Evolutionary conservation across 306 rosid species (phyloP).

Genomic region (Cercis canadensis): DNA sequence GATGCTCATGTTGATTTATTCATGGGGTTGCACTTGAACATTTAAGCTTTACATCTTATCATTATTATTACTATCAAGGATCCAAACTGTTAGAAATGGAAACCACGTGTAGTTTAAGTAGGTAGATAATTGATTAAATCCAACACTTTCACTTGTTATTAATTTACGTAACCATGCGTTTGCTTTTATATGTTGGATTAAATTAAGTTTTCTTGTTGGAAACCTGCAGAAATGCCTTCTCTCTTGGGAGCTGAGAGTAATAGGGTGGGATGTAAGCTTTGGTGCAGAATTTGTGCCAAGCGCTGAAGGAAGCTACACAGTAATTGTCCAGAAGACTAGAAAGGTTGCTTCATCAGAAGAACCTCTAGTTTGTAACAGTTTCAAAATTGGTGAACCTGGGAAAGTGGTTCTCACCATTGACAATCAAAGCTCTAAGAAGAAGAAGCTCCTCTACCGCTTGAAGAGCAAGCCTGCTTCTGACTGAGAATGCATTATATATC

Average conservation of each 20-base stretch:
- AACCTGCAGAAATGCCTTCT: slow-evolving; percentile 47
- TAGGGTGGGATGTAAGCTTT: slow-evolving; percentile 81
- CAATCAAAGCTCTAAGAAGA: slow-evolving; percentile 73
- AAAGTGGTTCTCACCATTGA: slow-evolving; percentile 69
- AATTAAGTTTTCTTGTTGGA: slow-evolving; percentile 28
- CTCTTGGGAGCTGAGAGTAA: slow-evolving; percentile 71
- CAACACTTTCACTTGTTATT: background rate
- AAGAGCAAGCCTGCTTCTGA: slow-evolving; percentile 59
- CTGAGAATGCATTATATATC: slow-evolving; percentile 14
- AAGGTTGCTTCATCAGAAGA: slow-evolving; percentile 56
- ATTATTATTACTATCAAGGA: too few relatives aligned
- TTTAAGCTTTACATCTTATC: slow-evolving; percentile 1
- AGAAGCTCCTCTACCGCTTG: slow-evolving; percentile 76
- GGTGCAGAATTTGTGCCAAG: slow-evolving; percentile 78
- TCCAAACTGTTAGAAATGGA: too few relatives aligned
- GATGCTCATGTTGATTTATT: slow-evolving; percentile 27
- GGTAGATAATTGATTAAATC: slow-evolving; percentile 3
- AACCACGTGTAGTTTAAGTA: too few relatives aligned
- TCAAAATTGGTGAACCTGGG: slow-evolving; percentile 65
- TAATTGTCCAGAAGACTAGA: slow-evolving; percentile 69
- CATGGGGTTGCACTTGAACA: slow-evolving; percentile 9
- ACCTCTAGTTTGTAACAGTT: slow-evolving; percentile 57
- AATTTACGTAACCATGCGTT: background rate
- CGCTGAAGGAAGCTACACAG: slow-evolving; percentile 65
- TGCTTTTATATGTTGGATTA: too few relatives aligned